phyloP scores from a whole-genome alignment of 2,329 filamentous ascomycete species.

The Cordyceps tenuipes region DNA sequence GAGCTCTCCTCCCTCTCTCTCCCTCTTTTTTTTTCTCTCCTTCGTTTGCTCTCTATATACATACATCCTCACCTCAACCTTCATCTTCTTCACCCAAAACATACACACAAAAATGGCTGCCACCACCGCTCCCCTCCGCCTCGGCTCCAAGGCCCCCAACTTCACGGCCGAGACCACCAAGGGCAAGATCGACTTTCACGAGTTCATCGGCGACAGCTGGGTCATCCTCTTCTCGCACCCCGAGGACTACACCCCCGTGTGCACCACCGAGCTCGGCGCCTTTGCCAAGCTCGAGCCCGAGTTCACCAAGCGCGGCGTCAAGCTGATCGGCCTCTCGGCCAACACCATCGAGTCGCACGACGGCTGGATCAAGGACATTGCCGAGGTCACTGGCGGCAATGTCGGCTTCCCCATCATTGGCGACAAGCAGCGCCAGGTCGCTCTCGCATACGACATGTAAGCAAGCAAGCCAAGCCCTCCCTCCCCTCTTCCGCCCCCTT shows the following conservation, averaged over 20 bases:
- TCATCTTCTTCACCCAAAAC: not conserved
- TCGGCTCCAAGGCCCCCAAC: conserved; percentile 65
- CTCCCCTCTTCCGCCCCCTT: not conserved
- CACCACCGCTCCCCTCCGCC: conserved; percentile 41
- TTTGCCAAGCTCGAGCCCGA: conserved; percentile 85
- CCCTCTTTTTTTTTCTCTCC: not conserved
- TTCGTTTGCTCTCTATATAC: not conserved
- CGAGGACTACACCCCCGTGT: conserved; percentile 88
- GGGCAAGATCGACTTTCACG: conserved; percentile 73
- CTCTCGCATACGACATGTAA: conserved; percentile 71
- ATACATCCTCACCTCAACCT: not conserved
- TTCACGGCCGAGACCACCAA: conserved; percentile 75
- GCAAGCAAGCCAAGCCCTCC: conserved; percentile 17
- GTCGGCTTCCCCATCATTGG: conserved; percentile 74
- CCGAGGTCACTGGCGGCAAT: conserved; percentile 64
- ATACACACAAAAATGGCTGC: conserved; percentile 21
- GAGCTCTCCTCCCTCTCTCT: not conserved
- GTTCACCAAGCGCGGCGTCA: conserved; percentile 78
- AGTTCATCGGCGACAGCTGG: conserved; percentile 74
- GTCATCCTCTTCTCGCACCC: conserved; percentile 79
- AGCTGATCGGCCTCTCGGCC: conserved; percentile 85
- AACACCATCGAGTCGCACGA: conserved; percentile 79
- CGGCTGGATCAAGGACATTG: conserved; percentile 85
- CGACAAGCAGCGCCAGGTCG: conserved; percentile 69
- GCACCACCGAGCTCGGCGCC: conserved; percentile 89